Evolutionary conservation across 2,329 filamentous ascomycete species (phyloP).

Genomic region (Sporothrix phasma): DNA sequence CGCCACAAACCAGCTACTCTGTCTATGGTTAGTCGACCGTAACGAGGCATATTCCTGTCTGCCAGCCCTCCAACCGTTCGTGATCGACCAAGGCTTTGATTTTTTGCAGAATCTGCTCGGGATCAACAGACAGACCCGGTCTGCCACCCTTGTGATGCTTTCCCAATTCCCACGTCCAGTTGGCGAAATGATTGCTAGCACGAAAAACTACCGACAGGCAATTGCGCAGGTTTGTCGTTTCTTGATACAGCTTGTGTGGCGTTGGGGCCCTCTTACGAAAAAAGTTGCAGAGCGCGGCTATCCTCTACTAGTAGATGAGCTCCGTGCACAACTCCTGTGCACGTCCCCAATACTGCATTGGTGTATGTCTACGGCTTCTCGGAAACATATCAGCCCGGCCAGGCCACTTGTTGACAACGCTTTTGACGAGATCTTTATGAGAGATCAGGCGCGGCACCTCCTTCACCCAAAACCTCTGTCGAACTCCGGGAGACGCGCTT

Average conservation of each 20-base stretch:
- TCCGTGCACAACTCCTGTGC: slow-evolving; percentile 25
- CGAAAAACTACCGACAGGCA: slow-evolving; percentile 17
- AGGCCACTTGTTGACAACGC: slow-evolving; percentile 12
- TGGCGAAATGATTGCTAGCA: slow-evolving; percentile 9
- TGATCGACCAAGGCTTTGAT: slow-evolving; percentile 27
- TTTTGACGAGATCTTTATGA: slow-evolving; percentile 21
- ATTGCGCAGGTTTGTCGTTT: slow-evolving; percentile 33
- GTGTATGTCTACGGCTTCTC: slow-evolving; percentile 24
- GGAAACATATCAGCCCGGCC: slow-evolving; percentile 21
- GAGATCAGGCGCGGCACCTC: slow-evolving; percentile 20
- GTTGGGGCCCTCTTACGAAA: slow-evolving; percentile 30
- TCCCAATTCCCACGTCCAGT: slow-evolving; percentile 28
- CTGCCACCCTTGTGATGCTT: slow-evolving; percentile 27
- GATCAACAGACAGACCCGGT: slow-evolving; percentile 28
- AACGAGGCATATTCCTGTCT: slow-evolving; percentile 29
- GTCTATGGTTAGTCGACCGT: slow-evolving; percentile 39
- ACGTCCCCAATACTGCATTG: slow-evolving; percentile 24
- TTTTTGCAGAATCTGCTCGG: slow-evolving; percentile 30
- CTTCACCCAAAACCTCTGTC: neutral
- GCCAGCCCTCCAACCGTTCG: slow-evolving; percentile 20
- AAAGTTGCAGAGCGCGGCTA: slow-evolving; percentile 19
- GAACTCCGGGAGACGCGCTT: neutral
- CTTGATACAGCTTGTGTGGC: slow-evolving; percentile 32
- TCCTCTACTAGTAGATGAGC: slow-evolving; percentile 28
- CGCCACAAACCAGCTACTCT: slow-evolving; percentile 55